A percentile compares a stretch with the other conserved stretches of the same genome.
phyloP scores from a whole-genome alignment of 2,329 filamentous ascomycete species.

The Cladophialophora yegresii region DNA sequence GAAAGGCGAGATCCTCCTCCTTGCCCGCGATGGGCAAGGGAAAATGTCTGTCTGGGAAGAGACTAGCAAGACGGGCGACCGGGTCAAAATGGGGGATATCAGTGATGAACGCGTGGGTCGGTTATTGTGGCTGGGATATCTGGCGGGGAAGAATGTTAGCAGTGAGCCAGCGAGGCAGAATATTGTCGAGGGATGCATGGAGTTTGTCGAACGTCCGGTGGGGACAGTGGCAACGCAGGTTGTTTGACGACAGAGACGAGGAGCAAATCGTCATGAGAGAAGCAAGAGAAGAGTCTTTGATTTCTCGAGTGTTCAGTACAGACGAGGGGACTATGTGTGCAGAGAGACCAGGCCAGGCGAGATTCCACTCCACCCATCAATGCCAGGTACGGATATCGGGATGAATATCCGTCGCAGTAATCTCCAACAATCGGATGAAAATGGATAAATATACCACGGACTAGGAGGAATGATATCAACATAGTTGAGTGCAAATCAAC shows the following conservation, averaged over 20 bases:
- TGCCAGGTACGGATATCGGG: too few species aligned
- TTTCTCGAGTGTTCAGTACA: too few species aligned
- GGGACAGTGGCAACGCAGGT: conserved; percentile 85
- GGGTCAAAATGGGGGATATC: conserved; percentile 68
- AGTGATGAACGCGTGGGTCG: conserved; percentile 77
- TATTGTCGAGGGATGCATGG: conserved; percentile 84
- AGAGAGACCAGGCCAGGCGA: neutral
- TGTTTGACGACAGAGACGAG: conserved; percentile 39
- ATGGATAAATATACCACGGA: too few species aligned
- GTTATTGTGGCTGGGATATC: conserved; percentile 84
- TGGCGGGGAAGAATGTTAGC: conserved; percentile 82
- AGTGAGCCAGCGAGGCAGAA: conserved; percentile 78
- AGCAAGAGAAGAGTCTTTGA: neutral
- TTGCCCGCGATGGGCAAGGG: conserved; percentile 68
- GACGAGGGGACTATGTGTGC: too few species aligned
- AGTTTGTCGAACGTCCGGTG: conserved; percentile 82
- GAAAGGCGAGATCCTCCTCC: conserved; percentile 74
- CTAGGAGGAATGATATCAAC: too few species aligned
- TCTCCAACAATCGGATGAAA: too few species aligned
- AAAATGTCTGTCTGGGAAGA: conserved; percentile 67
- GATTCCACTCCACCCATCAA: too few species aligned
- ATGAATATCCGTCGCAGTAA: too few species aligned
- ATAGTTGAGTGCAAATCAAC: too few species aligned
- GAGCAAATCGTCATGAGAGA: too few species aligned
- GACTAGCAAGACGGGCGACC: conserved; percentile 46